phyloP scores from a whole-genome alignment of 257 asterid species.

The Solanum pennellii region DNA sequence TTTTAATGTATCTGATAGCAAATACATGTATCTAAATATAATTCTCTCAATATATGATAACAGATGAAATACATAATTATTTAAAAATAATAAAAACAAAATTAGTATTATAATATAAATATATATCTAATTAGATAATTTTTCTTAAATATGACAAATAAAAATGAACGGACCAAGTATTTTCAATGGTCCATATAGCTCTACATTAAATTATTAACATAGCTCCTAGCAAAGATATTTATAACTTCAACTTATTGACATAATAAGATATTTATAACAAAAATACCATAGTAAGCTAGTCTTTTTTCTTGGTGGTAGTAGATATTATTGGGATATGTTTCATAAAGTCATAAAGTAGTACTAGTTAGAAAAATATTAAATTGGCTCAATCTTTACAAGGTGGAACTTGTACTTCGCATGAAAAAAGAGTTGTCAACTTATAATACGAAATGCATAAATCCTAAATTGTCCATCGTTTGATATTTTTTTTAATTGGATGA shows the following conservation, averaged over 20 bases:
- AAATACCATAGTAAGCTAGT: not conserved
- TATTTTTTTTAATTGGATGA: not conserved
- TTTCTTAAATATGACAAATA: no score
- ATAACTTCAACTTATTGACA: not conserved
- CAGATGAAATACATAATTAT: no score
- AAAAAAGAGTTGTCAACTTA: not conserved
- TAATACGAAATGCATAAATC: not conserved
- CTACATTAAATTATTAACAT: not conserved
- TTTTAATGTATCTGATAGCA: no score
- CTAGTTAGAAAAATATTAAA: not conserved
- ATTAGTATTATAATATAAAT: not conserved
- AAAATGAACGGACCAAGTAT: no score
- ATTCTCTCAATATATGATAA: no score
- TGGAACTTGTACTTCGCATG: not conserved
- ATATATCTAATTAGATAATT: no score
- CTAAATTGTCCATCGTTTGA: not conserved
- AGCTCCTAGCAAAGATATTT: not conserved
- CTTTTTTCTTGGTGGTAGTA: not conserved
- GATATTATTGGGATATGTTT: not conserved
- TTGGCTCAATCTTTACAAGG: not conserved
- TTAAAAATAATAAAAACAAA: no score
- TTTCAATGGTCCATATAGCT: not conserved
- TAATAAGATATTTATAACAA: not conserved
- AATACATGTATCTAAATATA: no score
- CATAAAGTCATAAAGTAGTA: not conserved